Evolutionary conservation across 139 green algal genomes (phyloP).

Genomic region (Micractinium conductrix): DNA sequence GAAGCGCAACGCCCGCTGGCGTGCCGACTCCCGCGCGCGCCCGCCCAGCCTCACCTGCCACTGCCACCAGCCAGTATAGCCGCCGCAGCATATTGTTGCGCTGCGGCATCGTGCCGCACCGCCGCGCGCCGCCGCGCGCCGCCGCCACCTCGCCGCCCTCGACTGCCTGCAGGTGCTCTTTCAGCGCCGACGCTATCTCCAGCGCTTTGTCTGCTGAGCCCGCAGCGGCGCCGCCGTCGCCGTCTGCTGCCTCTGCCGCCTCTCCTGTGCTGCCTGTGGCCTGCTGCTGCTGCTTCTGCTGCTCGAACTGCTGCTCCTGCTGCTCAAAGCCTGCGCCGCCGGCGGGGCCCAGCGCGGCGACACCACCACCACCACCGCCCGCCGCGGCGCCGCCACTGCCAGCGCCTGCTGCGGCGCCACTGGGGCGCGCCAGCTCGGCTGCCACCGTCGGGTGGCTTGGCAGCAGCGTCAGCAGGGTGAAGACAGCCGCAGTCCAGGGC

Average conservation of each 20-base stretch:
- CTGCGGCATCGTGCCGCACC: neutral
- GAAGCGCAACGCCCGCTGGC: too few species aligned
- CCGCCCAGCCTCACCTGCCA: too few species aligned
- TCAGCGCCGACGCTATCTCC: slow-evolving; percentile 16
- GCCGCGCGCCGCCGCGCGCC: neutral
- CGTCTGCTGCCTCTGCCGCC: neutral
- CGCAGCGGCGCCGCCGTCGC: neutral
- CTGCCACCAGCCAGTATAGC: neutral
- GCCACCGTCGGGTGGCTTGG: slow-evolving; percentile 63
- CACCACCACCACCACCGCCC: neutral
- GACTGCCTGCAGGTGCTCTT: slow-evolving; percentile 11
- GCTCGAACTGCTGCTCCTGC: neutral
- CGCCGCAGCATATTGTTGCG: neutral
- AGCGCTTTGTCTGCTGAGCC: neutral
- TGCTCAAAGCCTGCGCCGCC: neutral
- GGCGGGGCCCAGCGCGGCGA: neutral
- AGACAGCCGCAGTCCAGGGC: slow-evolving; percentile 67
- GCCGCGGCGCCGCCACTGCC: neutral
- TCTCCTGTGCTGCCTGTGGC: neutral
- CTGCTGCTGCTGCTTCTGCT: neutral
- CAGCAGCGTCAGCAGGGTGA: slow-evolving; percentile 73
- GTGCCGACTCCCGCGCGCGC: too few species aligned
- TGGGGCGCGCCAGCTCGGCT: neutral
- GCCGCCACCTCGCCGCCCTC: neutral
- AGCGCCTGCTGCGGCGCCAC: neutral